These are phyloP conservation scores for Neopestalotiopsis rosae DNA, from an alignment of 2,329 filamentous ascomycete genomes.

Conservation along the genomic window DNA sequence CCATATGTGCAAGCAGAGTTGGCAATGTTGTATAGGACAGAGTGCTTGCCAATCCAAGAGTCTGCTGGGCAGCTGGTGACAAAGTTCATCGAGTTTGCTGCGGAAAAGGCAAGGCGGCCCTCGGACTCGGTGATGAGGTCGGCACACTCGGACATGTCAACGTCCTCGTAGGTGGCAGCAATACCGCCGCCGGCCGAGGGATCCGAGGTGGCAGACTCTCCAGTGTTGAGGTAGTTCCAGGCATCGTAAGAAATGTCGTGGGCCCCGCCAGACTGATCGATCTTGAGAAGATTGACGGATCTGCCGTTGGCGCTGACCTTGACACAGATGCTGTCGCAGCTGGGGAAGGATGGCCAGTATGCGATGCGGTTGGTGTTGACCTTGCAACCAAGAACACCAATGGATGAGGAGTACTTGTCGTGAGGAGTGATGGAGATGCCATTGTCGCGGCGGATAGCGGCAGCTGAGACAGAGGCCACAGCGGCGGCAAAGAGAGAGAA, in stretches of 20 bases:
- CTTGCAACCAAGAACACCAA: conserved; percentile 65
- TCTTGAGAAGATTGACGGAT: conserved; percentile 60
- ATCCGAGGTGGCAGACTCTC: conserved; percentile 49
- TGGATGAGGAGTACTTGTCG: conserved; percentile 59
- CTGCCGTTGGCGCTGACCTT: conserved; percentile 55
- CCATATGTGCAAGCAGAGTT: conserved; percentile 56
- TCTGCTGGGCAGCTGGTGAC: conserved; percentile 50
- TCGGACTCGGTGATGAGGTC: conserved; percentile 54
- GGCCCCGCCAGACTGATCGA: conserved; percentile 61
- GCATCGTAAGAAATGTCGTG: conserved; percentile 66
- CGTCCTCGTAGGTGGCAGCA: conserved; percentile 55
- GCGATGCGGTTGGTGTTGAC: conserved; percentile 65
- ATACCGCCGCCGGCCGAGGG: conserved; percentile 57
- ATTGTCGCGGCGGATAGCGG: conserved; percentile 24
- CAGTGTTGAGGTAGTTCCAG: conserved; percentile 63
- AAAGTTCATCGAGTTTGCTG: conserved; percentile 63
- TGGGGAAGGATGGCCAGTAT: conserved; percentile 60
- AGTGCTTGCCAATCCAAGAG: conserved; percentile 56
- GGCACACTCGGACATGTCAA: conserved; percentile 53
- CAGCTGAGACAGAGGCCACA: conserved; percentile 20
- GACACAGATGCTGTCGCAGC: conserved; percentile 63
- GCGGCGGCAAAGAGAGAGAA: conserved; percentile 24
- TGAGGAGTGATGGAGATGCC: conserved; percentile 56
- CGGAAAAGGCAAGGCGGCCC: conserved; percentile 58
- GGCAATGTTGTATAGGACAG: conserved; percentile 58